Base-by-base conservation (phyloP, 164 flowering plant genomes). In the Echeveria elegans region DNA sequence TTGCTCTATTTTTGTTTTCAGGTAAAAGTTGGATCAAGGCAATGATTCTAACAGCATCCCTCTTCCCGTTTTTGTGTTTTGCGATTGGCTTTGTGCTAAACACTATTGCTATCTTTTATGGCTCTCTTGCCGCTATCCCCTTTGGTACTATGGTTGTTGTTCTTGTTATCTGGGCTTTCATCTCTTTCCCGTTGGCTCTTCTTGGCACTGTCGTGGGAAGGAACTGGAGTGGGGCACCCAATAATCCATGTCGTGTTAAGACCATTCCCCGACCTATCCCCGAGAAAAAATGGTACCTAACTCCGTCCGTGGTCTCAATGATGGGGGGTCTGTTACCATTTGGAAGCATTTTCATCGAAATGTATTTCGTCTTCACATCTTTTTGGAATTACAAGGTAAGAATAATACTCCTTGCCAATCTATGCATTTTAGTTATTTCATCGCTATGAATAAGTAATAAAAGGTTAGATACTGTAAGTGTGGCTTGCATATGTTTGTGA, bases 341-440 rank as follows among this genome's bases (percentile, higher is more conserved):
- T 80, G 98, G 98, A 53, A 94, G 84, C 81, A 94, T 94, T 64
- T 91, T 94, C 78, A 94, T 94, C 69, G 98, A 94, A 78, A 94
- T 91, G 97, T 94, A 94, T 71, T 94, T 94, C 75, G 95, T 94
- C 70, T 94, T 94, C 83, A 94, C 97, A n/a, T 94, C 98, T 70
- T 91, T 94, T 81, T 94, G 98, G 98, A 94, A 94, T 78, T 94
- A 94, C 89, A 94, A 94, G 97, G 98, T 94, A 78, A 70, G 59
- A 21, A 58, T 63, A 43, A 6, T 14, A 23, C 48, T 62, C 21
- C n/a, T 36, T 62, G 18, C 18, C 21, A 18, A 32, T 30, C 6
- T 36, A 18, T 62, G 10, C 40, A 31, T 18, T 2, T 29, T 36
- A 36, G 38, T 36, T 36, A 36, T 36, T 32, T 16, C 37, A 18